Base-by-base conservation (phyloP, 2,329 filamentous ascomycete genomes). In the Colletotrichum zoysiae region DNA sequence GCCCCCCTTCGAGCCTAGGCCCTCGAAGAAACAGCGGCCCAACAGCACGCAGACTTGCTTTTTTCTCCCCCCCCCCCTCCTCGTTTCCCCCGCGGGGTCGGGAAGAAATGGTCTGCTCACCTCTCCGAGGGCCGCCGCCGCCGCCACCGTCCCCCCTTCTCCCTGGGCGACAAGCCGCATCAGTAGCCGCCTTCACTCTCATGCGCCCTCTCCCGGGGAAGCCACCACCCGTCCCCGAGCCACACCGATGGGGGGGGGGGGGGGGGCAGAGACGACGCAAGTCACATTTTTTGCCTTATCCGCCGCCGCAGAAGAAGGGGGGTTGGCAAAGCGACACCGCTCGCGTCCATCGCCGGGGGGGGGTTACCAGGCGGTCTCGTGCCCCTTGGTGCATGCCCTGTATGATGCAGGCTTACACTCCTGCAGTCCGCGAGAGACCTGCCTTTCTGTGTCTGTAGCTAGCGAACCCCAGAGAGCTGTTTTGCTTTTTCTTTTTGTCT, bases 391-490 rank as follows among this genome's bases (percentile, higher is more conserved):
- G 64, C 57, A 71, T 62, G 51, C 35, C 38, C 38, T n/a, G 44
- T 33, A 67, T 63, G 57, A 67, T 57, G 64, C 68, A 63, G 35
- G 33, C 68, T 63, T 40, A 59, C 64, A 59, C 64, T 26, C 64
- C 58, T 26, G 64, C 64, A 67, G 40, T 35, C 20, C 40, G 44
- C 48, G 30, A 26, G 23, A 6, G 23, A 6, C 48, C 48, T n/a
- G 48, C 23, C 44, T 23, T 30, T 30, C 14, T 11, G 26, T 23
- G 48, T 51, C 48, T 5, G 23, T 9, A 3, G 48, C 5, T 3
- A 9, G n/a, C 23, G 23, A 26, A 26, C 7, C 23, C 23, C 8
- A 16, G 23, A 16, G 18, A 18, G 38, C 11, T 40, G 16, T 42
- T 42, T 11, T 40, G 2, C 16, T 44, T 20, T 8, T 44, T 44